Evolutionary conservation across 106 monocot genomes (phyloP).

Genomic region (Gastrodia elata): DNA sequence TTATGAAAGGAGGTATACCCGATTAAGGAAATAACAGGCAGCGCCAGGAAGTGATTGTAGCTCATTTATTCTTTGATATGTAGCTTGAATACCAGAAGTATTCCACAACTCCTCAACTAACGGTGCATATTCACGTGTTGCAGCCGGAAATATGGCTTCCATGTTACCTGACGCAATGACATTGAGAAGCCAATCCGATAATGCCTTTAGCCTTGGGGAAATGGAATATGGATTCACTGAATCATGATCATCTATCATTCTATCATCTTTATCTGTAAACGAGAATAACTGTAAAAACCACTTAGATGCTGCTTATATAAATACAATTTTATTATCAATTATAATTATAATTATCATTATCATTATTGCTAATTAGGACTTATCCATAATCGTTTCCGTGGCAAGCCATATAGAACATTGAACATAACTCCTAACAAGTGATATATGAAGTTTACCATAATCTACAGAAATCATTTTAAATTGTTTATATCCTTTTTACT

Average conservation of each 20-base stretch:
- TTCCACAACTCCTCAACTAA: constrained; percentile 82
- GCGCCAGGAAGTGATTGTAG: constrained; percentile 39
- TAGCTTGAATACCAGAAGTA: constrained; percentile 73
- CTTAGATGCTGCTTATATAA: not conserved
- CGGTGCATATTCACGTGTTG: constrained; percentile 76
- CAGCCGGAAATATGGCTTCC: constrained; percentile 77
- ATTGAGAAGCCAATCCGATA: constrained; percentile 70
- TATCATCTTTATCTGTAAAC: too few relatives aligned
- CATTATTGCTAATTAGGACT: not conserved
- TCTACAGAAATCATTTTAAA: not conserved
- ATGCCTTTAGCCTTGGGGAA: constrained; percentile 50
- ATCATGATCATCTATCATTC: constrained; percentile 16
- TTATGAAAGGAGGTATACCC: constrained; percentile 29
- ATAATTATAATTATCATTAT: not conserved
- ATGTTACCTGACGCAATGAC: constrained; percentile 57
- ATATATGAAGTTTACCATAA: too few relatives aligned
- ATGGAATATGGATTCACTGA: constrained; percentile 41
- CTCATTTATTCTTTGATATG: constrained; percentile 59
- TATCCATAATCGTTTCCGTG: not conserved
- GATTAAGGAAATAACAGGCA: constrained; percentile 74
- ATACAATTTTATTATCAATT: not conserved
- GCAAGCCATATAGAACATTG: too few relatives aligned
- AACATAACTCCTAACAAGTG: too few relatives aligned
- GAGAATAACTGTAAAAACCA: constrained; percentile 14
- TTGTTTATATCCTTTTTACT: not conserved